phyloP scores from a whole-genome alignment of 2,329 filamentous ascomycete species.

The Plenodomus tracheiphilus region DNA sequence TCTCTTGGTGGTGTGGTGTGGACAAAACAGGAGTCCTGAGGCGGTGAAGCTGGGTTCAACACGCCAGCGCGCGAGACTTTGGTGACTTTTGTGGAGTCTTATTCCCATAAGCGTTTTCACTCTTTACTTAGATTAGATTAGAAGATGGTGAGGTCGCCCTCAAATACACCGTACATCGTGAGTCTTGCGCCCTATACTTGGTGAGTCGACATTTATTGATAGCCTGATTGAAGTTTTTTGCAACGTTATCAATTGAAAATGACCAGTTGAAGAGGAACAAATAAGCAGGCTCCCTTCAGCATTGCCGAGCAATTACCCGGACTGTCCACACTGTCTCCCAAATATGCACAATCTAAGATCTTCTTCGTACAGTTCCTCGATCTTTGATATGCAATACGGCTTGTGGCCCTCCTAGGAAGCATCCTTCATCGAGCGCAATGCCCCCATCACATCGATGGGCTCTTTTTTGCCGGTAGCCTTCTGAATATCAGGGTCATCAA shows the following conservation, averaged over 20 bases:
- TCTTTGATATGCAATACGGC: neutral
- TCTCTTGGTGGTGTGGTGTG: neutral
- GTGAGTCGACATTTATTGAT: too few species aligned
- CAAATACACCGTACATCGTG: neutral
- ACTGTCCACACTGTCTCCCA: slow-evolving; percentile 1
- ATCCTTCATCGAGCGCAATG: slow-evolving; percentile 90
- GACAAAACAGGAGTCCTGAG: neutral
- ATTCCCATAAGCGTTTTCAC: neutral
- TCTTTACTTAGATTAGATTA: neutral
- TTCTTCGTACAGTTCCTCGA: neutral
- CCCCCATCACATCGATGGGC: slow-evolving; percentile 81
- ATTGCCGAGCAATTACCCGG: neutral
- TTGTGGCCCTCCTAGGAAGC: slow-evolving; percentile 23
- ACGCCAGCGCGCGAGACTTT: slow-evolving; percentile 4
- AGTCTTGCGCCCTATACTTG: too few species aligned
- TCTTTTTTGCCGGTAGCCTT: slow-evolving; percentile 80
- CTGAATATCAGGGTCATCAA: slow-evolving; percentile 83
- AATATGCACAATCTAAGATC: neutral
- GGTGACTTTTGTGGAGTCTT: neutral
- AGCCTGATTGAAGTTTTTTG: too few species aligned
- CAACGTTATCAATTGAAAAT: too few species aligned
- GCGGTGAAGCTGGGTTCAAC: slow-evolving; percentile 10
- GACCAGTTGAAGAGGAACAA: too few species aligned
- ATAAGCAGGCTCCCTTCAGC: too few species aligned
- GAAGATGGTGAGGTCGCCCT: neutral